Evolutionary conservation across 179 eudicot species (phyloP).

Genomic region (Patellifolia procumbens): DNA sequence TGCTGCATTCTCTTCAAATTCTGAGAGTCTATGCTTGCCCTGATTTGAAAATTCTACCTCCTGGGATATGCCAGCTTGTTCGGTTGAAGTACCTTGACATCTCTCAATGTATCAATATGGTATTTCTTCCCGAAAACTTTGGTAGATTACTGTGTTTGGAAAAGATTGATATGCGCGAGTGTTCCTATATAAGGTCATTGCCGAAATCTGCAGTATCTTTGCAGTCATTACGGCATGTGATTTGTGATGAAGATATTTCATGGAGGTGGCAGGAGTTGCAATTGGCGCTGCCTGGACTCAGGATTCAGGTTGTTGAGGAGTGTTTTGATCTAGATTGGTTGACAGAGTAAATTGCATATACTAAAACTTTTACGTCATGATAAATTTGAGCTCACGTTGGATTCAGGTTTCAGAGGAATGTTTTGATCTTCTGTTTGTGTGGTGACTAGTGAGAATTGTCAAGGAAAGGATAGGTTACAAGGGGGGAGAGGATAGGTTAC

Average conservation of each 20-base stretch:
- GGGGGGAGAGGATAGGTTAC: no score
- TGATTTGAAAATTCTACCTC: constrained; percentile 53
- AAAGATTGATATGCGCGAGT: constrained; percentile 88
- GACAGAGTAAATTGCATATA: constrained; percentile 36
- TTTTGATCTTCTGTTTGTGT: no score
- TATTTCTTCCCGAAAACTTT: constrained; percentile 54
- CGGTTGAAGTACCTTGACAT: constrained; percentile 68
- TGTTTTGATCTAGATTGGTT: constrained; percentile 77
- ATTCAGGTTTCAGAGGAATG: no score
- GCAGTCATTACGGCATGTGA: constrained; percentile 51
- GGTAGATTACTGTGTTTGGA: constrained; percentile 54
- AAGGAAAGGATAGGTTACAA: no score
- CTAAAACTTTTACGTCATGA: no score
- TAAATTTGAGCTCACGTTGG: no score
- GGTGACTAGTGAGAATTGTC: no score
- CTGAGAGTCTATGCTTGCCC: constrained; percentile 78
- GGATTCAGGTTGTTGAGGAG: constrained; percentile 71
- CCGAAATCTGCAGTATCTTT: constrained; percentile 47
- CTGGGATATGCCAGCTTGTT: constrained; percentile 48
- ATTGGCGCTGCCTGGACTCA: constrained; percentile 42
- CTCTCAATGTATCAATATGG: constrained; percentile 63
- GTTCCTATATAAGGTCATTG: constrained; percentile 51
- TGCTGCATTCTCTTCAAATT: constrained; percentile 47
- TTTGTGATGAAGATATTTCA: constrained; percentile 76
- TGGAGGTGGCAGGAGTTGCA: constrained; percentile 61